Conservation (phyloP, 805 yeast species). For the Yarrowia keelungensis region DNA sequence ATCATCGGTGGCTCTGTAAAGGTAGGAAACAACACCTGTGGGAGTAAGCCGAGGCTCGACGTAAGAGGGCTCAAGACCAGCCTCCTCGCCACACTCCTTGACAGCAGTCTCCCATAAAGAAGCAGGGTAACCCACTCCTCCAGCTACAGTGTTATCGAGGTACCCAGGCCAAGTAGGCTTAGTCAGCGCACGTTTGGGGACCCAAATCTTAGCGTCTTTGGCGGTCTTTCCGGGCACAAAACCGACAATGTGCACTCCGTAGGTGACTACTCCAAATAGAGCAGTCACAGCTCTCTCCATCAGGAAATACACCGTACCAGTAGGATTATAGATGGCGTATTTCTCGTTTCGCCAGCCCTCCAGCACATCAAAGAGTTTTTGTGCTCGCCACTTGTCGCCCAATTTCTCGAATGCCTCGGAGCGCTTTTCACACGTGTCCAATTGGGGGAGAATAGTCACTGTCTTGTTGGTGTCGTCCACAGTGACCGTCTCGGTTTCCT, state of each 20-base stretch:
- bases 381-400: conserved; percentile 44
- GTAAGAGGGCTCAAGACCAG: conserved; percentile 67
- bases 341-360: conserved; percentile 82
- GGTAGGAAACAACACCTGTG: conserved; percentile 74
- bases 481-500: conserved; percentile 41
- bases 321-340: conserved; percentile 71
- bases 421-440: conserved; percentile 55
- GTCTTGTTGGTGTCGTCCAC: conserved; percentile 45
- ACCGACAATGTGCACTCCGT: conserved; percentile 90
- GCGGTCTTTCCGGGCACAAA: conserved; percentile 62
- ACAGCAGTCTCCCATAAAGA: conserved; percentile 76
- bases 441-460: conserved; percentile 48
- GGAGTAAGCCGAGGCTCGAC: conserved; percentile 56
- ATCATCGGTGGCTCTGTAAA: conserved; percentile 45
- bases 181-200: conserved; percentile 76
- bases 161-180: conserved; percentile 90
- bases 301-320: conserved; percentile 63
- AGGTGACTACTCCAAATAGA: conserved; percentile 82
- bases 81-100: conserved; percentile 92
- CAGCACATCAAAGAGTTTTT: conserved; percentile 45
- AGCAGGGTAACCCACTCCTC: conserved; percentile 86
- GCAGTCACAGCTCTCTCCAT: conserved; percentile 85
- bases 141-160: conserved; percentile 94
- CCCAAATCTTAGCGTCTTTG: conserved; percentile 59
- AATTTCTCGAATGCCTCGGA: conserved; percentile 49